Base-by-base conservation (phyloP, 164 flowering plant species). In the Tinospora cordifolia region DNA sequence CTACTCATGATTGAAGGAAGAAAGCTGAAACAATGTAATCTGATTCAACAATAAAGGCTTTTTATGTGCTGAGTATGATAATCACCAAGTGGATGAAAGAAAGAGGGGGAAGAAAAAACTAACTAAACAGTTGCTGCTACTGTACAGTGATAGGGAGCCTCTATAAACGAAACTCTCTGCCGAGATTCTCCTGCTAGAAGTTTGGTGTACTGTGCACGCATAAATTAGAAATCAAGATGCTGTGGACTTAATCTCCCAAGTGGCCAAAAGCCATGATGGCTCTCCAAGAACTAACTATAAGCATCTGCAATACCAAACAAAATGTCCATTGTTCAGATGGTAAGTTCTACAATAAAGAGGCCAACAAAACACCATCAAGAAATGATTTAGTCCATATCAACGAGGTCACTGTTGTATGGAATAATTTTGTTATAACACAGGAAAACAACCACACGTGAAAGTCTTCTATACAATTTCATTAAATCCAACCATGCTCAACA, bases 41-140 rank as follows among this genome's bases (percentile, higher is more conserved):
- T 54, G 21, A 54, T 21, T 54, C 60, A 54, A 54, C 19, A 17
- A 51, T 21, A 21, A 19, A 19, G 60, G 60, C 60, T 22, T 54
- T n/a, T 54, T n/a, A 54, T 54, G 60, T 54, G 60, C 22, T 54
- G 60, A 3, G 9, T 22, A 54, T 19, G 60, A 54, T 44, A 44
- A 54, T 4, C 24, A 54, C n/a, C n/a, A n/a, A n/a, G n/a, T 54
- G 24, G 60, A 22, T 21, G 22, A 8, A 15, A 1, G 25, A 54
- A 54, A 54, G 60, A 54, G 24, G n/a, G 60, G n/a, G 21, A 44
- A 51, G n/a, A 54, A 21, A 54, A 8, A 41, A n/a, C 24, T 54
- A 54, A 54, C 60, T 54, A 54, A 54, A 54, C 24, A 21, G 60
- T 54, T 54, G 24, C 24, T 54, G n/a, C 60, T 54, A 54, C 60